A percentile compares a stretch with the other conserved stretches of the same genome.
phyloP scores from a whole-genome alignment of 1,284 basidiomycete species.

The Moniliella sp. region DNA sequence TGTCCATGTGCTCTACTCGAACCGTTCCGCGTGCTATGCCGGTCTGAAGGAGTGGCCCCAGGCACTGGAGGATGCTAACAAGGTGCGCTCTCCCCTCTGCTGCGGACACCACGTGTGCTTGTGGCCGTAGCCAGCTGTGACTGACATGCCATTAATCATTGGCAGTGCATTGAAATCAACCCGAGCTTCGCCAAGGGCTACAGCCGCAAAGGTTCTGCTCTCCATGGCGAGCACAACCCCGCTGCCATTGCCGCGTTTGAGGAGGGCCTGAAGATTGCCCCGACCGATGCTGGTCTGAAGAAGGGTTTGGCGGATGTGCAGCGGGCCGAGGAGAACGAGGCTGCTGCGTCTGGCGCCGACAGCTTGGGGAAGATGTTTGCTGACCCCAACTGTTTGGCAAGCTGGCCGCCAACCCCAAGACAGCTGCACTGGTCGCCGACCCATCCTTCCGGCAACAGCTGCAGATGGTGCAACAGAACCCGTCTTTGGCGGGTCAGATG shows the following conservation, averaged over 20 bases:
- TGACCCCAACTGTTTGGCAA: slow-evolving; percentile 66
- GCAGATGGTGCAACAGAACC: slow-evolving; percentile 34
- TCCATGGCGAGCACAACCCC: slow-evolving; percentile 62
- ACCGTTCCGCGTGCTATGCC: slow-evolving; percentile 68
- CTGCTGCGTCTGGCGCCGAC: slow-evolving; percentile 22
- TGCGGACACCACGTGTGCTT: no score
- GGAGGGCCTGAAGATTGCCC: slow-evolving; percentile 54
- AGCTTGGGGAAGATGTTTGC: slow-evolving; percentile 59
- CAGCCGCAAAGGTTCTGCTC: slow-evolving; percentile 75
- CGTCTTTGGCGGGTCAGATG: slow-evolving; percentile 28
- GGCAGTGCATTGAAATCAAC: slow-evolving; percentile 52
- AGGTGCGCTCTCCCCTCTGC: no score
- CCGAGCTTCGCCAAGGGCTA: slow-evolving; percentile 75
- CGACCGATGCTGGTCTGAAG: slow-evolving; percentile 52
- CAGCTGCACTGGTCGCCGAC: slow-evolving; percentile 60
- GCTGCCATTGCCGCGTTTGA: slow-evolving; percentile 66
- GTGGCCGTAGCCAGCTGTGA: no score
- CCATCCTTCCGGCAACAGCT: slow-evolving; percentile 40
- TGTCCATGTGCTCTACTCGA: slow-evolving; percentile 69
- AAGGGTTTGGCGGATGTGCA: slow-evolving; percentile 50
- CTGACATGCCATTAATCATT: no score
- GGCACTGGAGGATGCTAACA: slow-evolving; percentile 70
- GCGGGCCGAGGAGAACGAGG: slow-evolving; percentile 2
- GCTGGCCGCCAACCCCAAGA: slow-evolving; percentile 66
- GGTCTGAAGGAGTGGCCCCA: slow-evolving; percentile 57